phyloP scores from a whole-genome alignment of 176 grass and related monocot species.

The Thinopyrum elongatum region DNA sequence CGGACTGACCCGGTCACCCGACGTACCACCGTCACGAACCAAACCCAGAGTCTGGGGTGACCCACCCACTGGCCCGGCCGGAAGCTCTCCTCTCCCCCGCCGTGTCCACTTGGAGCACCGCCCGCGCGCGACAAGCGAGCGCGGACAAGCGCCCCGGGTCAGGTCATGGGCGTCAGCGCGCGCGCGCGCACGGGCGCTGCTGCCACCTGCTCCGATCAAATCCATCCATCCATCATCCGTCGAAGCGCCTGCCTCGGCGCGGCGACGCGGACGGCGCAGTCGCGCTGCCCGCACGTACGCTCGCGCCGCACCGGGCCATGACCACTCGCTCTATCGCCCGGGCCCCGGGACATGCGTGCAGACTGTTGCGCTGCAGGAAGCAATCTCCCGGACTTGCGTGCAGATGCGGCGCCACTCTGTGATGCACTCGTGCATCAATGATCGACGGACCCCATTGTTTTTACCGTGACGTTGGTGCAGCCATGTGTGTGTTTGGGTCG shows the following conservation, averaged over 20 bases:
- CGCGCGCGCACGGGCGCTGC: slow-evolving; percentile 7
- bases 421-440: neutral
- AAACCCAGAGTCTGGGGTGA: neutral
- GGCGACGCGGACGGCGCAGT: neutral
- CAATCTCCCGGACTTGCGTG: neutral
- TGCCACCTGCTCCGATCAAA: neutral
- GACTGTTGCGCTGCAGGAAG: no score
- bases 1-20: neutral
- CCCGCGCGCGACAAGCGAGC: neutral
- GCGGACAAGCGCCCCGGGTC: slow-evolving; percentile 15
- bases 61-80: neutral
- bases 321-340: neutral
- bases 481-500: neutral
- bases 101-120: slow-evolving; percentile 28
- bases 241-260: neutral
- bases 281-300: neutral
- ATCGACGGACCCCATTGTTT: no score
- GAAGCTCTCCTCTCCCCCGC: neutral
- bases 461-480: neutral
- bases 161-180: neutral
- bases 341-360: no score
- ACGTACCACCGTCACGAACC: neutral
- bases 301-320: neutral
- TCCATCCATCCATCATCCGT: neutral
- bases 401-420: neutral